Evolutionary conservation across 2,329 filamentous ascomycete species (phyloP).

Genomic region (Colletotrichum agaves): DNA sequence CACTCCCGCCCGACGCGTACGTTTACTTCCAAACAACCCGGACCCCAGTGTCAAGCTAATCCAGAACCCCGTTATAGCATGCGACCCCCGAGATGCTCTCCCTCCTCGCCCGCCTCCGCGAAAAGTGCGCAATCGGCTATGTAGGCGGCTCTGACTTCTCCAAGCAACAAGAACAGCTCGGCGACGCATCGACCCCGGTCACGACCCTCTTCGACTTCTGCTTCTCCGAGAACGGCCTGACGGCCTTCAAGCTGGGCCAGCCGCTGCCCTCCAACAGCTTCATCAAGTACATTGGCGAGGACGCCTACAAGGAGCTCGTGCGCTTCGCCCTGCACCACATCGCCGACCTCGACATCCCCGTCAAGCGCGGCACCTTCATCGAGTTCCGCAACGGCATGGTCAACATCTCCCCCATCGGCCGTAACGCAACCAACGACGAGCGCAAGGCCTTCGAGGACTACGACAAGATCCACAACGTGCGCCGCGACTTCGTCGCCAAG

Average conservation of each 20-base stretch:
- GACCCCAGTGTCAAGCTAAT: neutral
- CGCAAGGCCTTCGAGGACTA: conserved; percentile 84
- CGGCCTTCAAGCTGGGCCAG: conserved; percentile 85
- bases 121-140: conserved; percentile 89
- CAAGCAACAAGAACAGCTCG: conserved; percentile 98
- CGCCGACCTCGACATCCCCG: conserved; percentile 83
- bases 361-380: conserved; percentile 87
- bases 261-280: conserved; percentile 83
- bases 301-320: conserved; percentile 80
- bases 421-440: conserved; percentile 86
- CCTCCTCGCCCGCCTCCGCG: conserved; percentile 81
- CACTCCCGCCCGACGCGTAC: conserved; percentile 81
- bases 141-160: conserved; percentile 91
- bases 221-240: conserved; percentile 97
- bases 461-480: conserved; percentile 81
- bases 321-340: conserved; percentile 84
- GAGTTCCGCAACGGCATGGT: conserved; percentile 95
- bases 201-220: conserved; percentile 94
- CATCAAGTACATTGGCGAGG: conserved; percentile 91
- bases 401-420: conserved; percentile 84
- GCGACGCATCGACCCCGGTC: conserved; percentile 72
- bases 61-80: conserved; percentile 53
- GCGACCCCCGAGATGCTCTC: conserved; percentile 85
- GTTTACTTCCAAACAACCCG: conserved; percentile 45
- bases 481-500: conserved; percentile 78